phyloP scores from a whole-genome alignment of 495 filamentous ascomycete species.

The Aspergillus coremiiformis region DNA sequence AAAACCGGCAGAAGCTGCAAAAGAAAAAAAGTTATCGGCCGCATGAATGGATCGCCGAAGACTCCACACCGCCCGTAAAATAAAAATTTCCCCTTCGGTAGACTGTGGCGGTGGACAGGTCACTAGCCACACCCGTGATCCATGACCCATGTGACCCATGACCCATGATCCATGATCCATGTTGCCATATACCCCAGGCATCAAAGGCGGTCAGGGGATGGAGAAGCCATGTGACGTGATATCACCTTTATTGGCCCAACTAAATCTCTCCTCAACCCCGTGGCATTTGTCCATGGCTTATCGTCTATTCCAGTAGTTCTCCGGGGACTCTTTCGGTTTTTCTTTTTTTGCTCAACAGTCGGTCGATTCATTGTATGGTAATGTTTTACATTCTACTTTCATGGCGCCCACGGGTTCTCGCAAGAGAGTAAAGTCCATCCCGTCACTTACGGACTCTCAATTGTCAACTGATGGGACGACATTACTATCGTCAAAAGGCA shows the following conservation, averaged over 20 bases:
- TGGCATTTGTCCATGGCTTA: background rate
- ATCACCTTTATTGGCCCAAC: slow-evolving; percentile 17
- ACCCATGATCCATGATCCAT: too few relatives aligned
- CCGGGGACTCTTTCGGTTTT: background rate
- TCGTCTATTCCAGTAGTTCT: background rate
- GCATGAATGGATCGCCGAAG: slow-evolving; percentile 2
- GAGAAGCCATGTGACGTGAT: slow-evolving; percentile 32
- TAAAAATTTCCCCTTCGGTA: slow-evolving; percentile 8
- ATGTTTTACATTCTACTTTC: slow-evolving; percentile 27
- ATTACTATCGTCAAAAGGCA: slow-evolving; percentile 10
- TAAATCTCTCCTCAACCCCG: background rate
- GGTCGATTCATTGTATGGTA: slow-evolving; percentile 7
- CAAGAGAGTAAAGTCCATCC: slow-evolving; percentile 56
- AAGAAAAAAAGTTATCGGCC: slow-evolving; percentile 19
- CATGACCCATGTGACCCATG: too few relatives aligned
- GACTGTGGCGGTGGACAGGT: slow-evolving; percentile 7
- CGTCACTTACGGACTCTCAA: slow-evolving; percentile 36
- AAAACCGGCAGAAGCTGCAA: background rate
- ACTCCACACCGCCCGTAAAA: slow-evolving; percentile 11
- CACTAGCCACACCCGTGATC: slow-evolving; percentile 11
- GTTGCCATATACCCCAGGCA: slow-evolving; percentile 21
- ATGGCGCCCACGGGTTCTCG: slow-evolving; percentile 51
- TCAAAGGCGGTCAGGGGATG: slow-evolving; percentile 11
- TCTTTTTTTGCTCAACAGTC: background rate
- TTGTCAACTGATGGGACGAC: slow-evolving; percentile 26